Conservation (phyloP, 1,284 basidiomycete genomes). For the Farysia itapuensis region DNA sequence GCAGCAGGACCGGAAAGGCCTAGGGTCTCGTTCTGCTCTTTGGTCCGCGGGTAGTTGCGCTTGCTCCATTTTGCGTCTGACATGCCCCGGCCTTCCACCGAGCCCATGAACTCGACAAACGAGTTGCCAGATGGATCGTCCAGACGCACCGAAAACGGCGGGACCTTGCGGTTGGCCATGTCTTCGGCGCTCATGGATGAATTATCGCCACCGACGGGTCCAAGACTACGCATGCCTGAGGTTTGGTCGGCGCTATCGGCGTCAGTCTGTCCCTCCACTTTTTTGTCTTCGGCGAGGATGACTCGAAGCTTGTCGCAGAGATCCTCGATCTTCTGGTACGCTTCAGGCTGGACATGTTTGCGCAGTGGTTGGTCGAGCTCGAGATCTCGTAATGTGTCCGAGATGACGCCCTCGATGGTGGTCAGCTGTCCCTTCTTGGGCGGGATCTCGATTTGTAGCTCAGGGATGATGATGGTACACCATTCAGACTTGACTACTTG, state of each 20-base stretch:
- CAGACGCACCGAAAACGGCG: constrained; percentile 78
- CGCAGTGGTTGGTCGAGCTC: constrained; percentile 82
- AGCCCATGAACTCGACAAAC: constrained; percentile 65
- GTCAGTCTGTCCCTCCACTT: constrained; percentile 57
- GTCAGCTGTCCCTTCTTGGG: constrained; percentile 83
- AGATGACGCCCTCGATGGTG: constrained; percentile 88
- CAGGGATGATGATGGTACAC: constrained; percentile 80
- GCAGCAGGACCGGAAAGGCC: constrained; percentile 66
- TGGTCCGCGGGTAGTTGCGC: constrained; percentile 78
- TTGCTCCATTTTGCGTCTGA: constrained; percentile 89
- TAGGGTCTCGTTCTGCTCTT: constrained; percentile 79
- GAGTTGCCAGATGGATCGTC: constrained; percentile 96
- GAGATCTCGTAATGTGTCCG: constrained; percentile 82
- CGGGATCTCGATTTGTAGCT: constrained; percentile 88
- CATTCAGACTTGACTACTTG: constrained; percentile 89
- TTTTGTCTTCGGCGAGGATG: constrained; percentile 69
- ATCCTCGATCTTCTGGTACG: constrained; percentile 75
- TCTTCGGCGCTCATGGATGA: constrained; percentile 22
- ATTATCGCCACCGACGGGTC: constrained; percentile 21
- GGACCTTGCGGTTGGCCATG: constrained; percentile 65
- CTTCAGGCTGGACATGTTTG: constrained; percentile 76
- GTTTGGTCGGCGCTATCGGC: constrained; percentile 5
- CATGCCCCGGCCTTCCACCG: constrained; percentile 62
- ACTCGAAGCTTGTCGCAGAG: constrained; percentile 72
- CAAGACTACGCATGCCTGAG: constrained; percentile 17